phyloP scores from a whole-genome alignment of 1,139 yeast species.

The Eremothecium cymbalariae region DNA sequence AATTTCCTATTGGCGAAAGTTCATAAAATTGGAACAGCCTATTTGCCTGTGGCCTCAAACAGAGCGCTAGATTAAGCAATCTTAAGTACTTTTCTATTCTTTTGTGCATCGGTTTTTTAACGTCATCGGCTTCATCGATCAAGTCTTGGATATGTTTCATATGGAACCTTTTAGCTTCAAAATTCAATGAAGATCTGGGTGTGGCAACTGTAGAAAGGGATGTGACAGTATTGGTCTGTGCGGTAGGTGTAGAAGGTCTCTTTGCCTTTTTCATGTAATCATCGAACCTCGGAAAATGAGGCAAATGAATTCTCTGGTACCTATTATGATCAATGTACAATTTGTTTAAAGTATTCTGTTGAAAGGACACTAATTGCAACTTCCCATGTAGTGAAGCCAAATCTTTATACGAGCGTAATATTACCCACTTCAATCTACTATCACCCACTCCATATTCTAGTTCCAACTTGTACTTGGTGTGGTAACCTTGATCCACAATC shows the following conservation, averaged over 20 bases:
- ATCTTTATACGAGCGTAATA: conserved; percentile 66
- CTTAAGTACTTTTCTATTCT: conserved; percentile 56
- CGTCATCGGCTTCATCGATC: conserved; percentile 26
- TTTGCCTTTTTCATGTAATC: conserved; percentile 13
- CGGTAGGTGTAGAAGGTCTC: background rate
- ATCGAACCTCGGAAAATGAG: conserved; percentile 29
- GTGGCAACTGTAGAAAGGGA: conserved; percentile 6
- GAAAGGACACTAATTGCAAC: conserved; percentile 48
- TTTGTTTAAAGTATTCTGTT: conserved; percentile 24
- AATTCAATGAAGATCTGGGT: conserved; percentile 17
- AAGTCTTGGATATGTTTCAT: conserved; percentile 29
- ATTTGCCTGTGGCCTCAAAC: conserved; percentile 74
- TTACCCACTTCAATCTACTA: conserved; percentile 70
- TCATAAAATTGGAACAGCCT: conserved; percentile 80
- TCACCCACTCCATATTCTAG: conserved; percentile 87
- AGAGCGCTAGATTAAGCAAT: conserved; percentile 48
- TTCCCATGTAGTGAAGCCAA: conserved; percentile 59
- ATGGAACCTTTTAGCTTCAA: conserved; percentile 20
- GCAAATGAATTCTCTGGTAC: conserved; percentile 23
- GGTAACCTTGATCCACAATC: conserved; percentile 12
- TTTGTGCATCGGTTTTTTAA: conserved; percentile 24
- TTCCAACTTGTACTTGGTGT: conserved; percentile 48
- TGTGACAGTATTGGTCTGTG: background rate
- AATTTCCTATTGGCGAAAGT: conserved; percentile 76
- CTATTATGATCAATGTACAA: conserved; percentile 21